Evolutionary conservation across 179 eudicot genomes (phyloP).

Genomic region (Spinacia oleracea): DNA sequence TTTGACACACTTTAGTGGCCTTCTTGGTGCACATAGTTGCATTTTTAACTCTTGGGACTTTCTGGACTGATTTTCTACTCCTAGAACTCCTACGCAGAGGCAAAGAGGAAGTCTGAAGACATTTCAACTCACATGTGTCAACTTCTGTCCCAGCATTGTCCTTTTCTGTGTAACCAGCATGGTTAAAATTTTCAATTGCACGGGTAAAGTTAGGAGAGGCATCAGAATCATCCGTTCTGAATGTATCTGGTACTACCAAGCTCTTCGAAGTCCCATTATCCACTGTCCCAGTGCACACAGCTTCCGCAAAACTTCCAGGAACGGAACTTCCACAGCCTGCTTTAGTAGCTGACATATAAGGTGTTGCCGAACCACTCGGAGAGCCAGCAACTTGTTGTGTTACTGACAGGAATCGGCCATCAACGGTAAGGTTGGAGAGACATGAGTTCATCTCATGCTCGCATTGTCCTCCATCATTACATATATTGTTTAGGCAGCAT

Average conservation of each 20-base stretch:
- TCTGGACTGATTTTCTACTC: constrained; percentile 41
- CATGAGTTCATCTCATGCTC: constrained; percentile 21
- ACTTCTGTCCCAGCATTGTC: constrained; percentile 27
- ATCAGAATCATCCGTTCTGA: constrained; percentile 29
- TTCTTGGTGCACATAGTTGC: constrained; percentile 35
- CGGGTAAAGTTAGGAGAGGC: constrained; percentile 34
- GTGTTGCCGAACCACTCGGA: constrained; percentile 8
- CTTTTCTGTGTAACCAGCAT: constrained; percentile 29
- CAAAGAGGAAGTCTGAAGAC: constrained; percentile 32
- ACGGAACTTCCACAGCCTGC: constrained; percentile 12
- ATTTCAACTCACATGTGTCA: constrained; percentile 22
- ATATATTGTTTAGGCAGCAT: constrained; percentile 25
- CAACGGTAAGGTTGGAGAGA: constrained; percentile 9
- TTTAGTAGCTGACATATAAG: constrained; percentile 1
- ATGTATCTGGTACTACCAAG: constrained; percentile 26
- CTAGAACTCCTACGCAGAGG: constrained; percentile 55
- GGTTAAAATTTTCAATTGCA: constrained; percentile 29
- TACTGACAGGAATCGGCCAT: constrained; percentile 18
- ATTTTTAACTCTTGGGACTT: constrained; percentile 28
- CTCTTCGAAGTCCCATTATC: constrained; percentile 31
- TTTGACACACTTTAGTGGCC: constrained; percentile 33
- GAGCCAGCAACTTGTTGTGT: constrained; percentile 13
- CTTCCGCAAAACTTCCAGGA: constrained; percentile 18
- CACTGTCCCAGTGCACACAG: constrained; percentile 8
- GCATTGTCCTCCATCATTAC: constrained; percentile 24